Evolutionary conservation across 768 basidiomycete genomes (phyloP), one percentile per base, ranked within the genome.

Genomic region (Mycena maculata): DNA sequence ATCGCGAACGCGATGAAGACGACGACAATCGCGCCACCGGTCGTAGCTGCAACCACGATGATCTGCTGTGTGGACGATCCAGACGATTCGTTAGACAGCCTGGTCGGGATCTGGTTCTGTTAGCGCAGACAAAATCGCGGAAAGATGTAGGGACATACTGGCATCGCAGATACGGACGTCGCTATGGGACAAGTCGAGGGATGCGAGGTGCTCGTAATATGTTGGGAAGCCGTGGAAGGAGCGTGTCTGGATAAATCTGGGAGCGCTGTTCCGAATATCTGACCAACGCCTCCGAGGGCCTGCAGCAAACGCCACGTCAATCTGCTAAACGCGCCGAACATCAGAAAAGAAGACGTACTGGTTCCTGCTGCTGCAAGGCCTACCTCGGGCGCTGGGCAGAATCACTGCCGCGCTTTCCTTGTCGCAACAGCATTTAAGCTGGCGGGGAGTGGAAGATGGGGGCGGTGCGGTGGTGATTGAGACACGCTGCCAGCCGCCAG

Each of bases 361-460:
- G 30, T 52, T 60, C 52, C 31, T 67, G 47, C 53, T 56, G 45
- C 33, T 61, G 47, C 7, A 60, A 56, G 3, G 15, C 38, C 4
- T 41, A 23, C 44, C 5, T 39, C 53, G 23, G 22, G 38, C 31
- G 38, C 25, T 13, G 57, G 23, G 18, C 28, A n/a, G 54, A 33
- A 41, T 59, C 57, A 31, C 44, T 56, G 25, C 33, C 48, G 31
- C 27, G 39, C 23, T 38, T 67, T 20, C 22, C 30, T 55, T 3
- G 25, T 61, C 22, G 22, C 59, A 33, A 20, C n/a, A 49, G 59
- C 65, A 60, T 67, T 67, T 67, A 67, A 55, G 65, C 60, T 49
- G 54, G 44, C 45, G 33, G 39, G 16, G 59, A 3, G 54, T 55
- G 59, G 42, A 61, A 61, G 59, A 67, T 67, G 22, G 45, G 52